Conservation (phyloP, 805 yeast genomes). For the Tetrapisispora pingtungensis region DNA sequence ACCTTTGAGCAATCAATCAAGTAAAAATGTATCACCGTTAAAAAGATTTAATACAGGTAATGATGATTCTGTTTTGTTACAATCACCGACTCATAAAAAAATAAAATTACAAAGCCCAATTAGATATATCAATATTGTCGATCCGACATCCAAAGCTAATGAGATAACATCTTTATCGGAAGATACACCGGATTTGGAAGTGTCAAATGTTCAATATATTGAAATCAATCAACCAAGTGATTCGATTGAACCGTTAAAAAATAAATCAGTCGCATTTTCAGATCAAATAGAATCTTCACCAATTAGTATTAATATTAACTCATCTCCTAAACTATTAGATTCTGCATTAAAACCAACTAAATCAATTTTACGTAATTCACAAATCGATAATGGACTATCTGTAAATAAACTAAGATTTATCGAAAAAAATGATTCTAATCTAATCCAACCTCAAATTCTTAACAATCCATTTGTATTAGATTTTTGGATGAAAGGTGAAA, state of each 20-base stretch:
- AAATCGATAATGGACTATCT: neutral
- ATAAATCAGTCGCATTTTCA: conserved; percentile 25
- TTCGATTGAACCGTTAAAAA: neutral
- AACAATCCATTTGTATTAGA: conserved; percentile 2
- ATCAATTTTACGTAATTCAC: conserved; percentile 20
- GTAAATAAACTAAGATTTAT: conserved; percentile 3
- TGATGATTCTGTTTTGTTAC: neutral
- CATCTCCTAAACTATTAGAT: conserved; percentile 15
- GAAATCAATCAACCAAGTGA: neutral
- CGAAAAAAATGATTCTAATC: neutral
- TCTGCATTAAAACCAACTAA: conserved; percentile 16
- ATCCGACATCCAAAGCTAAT: neutral
- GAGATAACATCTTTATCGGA: neutral
- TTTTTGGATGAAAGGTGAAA: conserved; percentile 25
- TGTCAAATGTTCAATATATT: neutral
- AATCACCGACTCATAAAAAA: conserved; percentile 20
- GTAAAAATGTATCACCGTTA: conserved; percentile 4
- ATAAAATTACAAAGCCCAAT: conserved; percentile 7
- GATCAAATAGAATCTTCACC: conserved; percentile 24
- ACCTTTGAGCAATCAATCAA: neutral
- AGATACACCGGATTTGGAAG: neutral
- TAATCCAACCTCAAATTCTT: neutral
- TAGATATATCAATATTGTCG: neutral
- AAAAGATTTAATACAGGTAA: conserved; percentile 5
- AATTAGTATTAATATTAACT: conserved; percentile 7